Evolutionary conservation across 306 rosid genomes (phyloP).

Genomic region (Corylus americana): DNA sequence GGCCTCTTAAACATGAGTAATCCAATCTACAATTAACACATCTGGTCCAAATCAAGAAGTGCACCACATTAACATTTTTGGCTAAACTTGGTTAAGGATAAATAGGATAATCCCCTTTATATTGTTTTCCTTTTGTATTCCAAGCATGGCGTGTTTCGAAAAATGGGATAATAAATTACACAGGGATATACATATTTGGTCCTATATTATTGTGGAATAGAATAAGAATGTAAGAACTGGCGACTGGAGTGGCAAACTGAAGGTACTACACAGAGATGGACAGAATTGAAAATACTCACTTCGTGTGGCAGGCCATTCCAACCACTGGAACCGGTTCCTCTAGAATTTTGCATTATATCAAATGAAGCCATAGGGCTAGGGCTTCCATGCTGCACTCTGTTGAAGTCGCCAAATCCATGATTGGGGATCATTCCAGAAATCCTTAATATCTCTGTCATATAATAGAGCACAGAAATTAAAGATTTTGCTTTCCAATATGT

Average conservation of each 20-base stretch:
- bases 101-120: background rate
- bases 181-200: background rate
- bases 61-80: background rate
- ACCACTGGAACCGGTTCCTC: constrained; percentile 24
- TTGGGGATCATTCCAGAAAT: constrained; percentile 45
- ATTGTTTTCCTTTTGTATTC: background rate
- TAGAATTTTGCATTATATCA: constrained; percentile 29
- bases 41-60: background rate
- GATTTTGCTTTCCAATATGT: constrained; percentile 8
- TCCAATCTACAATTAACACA: background rate
- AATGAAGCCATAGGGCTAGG: constrained; percentile 41
- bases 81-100: background rate
- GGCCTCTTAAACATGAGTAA: background rate
- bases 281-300: constrained; percentile 29
- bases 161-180: too few species aligned
- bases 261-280: background rate
- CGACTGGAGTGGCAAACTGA: background rate
- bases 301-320: constrained; percentile 53
- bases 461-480: constrained; percentile 14
- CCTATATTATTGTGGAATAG: background rate
- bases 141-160: background rate
- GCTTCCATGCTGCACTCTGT: constrained; percentile 41
- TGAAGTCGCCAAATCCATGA: constrained; percentile 44
- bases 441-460: constrained; percentile 45
- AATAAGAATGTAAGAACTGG: constrained; percentile 6